phyloP scores from a whole-genome alignment of 768 basidiomycete species.

The Amanita thiersii region DNA sequence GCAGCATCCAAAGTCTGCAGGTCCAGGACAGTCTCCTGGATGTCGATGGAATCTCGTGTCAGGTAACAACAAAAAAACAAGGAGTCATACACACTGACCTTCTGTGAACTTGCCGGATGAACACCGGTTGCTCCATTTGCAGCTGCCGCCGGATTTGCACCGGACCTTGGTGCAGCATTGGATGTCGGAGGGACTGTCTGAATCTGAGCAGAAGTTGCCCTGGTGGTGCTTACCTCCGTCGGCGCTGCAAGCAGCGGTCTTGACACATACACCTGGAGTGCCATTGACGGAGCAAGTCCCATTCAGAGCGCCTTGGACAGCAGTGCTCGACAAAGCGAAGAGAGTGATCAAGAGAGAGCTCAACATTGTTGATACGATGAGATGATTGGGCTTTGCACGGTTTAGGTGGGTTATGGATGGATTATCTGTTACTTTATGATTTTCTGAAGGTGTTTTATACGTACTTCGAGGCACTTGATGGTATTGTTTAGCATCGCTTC shows the following conservation, averaged over 20 bases:
- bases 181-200: conserved; percentile 16
- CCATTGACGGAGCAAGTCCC: conserved; percentile 16
- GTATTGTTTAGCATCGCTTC: no score
- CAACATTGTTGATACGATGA: no score
- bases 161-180: conserved; percentile 20
- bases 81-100: no score
- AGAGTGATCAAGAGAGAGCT: no score
- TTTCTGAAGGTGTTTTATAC: no score
- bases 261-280: conserved; percentile 19
- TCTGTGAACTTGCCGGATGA: conserved; percentile 11
- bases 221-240: conserved; percentile 15
- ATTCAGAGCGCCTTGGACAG: conserved; percentile 14
- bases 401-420: no score
- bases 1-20: conserved; percentile 19
- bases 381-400: no score
- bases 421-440: no score
- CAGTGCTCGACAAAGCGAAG: no score
- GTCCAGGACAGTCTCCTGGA: conserved; percentile 21
- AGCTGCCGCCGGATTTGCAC: conserved; percentile 18
- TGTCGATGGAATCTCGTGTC: no score
- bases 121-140: conserved; percentile 17
- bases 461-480: no score
- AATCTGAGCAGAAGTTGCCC: conserved; percentile 21
- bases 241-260: conserved; percentile 16
- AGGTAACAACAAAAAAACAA: no score